Conservation (phyloP, 768 basidiomycete species). For the Brasilioporus rufonigricans region DNA sequence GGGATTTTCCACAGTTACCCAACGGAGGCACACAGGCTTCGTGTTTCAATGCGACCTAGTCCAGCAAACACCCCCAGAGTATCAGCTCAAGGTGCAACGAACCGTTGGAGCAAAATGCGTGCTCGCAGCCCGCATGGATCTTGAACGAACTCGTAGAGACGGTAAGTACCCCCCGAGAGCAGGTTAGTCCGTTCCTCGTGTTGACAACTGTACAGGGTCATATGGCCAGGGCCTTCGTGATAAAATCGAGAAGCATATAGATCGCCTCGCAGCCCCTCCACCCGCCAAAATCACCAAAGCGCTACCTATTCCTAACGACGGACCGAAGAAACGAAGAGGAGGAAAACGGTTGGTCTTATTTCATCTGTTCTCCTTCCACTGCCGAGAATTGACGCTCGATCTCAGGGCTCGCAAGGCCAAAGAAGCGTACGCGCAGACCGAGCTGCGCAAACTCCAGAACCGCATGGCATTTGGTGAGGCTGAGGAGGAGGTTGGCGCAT, state of each 20-base stretch:
- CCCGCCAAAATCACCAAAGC: constrained; percentile 93
- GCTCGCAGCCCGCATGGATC: constrained; percentile 89
- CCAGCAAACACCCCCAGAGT: constrained; percentile 81
- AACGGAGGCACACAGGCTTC: constrained; percentile 93
- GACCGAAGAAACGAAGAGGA: constrained; percentile 92
- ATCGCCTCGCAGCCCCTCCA: constrained; percentile 89
- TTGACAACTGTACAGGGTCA: constrained; percentile 43
- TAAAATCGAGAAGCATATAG: constrained; percentile 91
- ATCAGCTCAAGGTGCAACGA: constrained; percentile 87
- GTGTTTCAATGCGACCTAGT: constrained; percentile 93
- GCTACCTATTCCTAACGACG: constrained; percentile 91
- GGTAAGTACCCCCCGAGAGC: constrained; percentile 44
- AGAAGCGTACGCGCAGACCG: constrained; percentile 96
- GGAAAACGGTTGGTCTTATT: constrained; percentile 73
- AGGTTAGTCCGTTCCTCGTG: neutral
- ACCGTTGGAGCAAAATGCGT: constrained; percentile 92
- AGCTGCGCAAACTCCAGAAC: constrained; percentile 95
- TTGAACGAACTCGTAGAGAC: constrained; percentile 80
- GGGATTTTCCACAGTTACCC: constrained; percentile 85
- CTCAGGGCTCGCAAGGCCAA: constrained; percentile 94
- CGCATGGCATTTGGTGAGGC: constrained; percentile 94
- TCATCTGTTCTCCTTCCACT: neutral
- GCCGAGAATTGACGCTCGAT: neutral
- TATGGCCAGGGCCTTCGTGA: constrained; percentile 80
- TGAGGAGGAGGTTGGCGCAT: constrained; percentile 94